These are phyloP conservation scores for Linnemannia zychae DNA, from an alignment of 192 early-diverging fungal genomes.

Conservation along the genomic window DNA sequence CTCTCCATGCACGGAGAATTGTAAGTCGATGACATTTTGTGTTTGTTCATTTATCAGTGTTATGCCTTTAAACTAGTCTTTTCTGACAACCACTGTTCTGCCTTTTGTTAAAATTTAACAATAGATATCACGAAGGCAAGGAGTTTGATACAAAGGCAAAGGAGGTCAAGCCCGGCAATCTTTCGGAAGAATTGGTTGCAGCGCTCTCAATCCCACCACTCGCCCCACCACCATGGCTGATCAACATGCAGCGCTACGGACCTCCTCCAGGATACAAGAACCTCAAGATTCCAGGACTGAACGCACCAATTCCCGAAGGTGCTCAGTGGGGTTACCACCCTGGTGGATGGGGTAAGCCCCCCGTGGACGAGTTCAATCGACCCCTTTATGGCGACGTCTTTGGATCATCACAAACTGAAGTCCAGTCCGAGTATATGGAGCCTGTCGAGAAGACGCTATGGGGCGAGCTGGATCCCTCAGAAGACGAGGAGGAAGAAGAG, in stretches of 20 bases:
- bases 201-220: slow-evolving; percentile 93
- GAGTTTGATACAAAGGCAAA: slow-evolving; percentile 93
- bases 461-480: slow-evolving; percentile 91
- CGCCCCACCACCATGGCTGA: slow-evolving; percentile 96
- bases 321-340: slow-evolving; percentile 99
- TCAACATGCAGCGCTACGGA: slow-evolving; percentile 98
- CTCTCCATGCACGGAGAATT: slow-evolving; percentile 84
- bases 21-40: slow-evolving; percentile 61
- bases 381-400: slow-evolving; percentile 98
- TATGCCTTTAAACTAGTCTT: not conserved
- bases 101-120: not conserved
- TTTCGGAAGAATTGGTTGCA: slow-evolving; percentile 87
- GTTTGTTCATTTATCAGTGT: not conserved
- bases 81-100: slow-evolving; percentile 2
- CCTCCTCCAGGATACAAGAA: slow-evolving; percentile 95
- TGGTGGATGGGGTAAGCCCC: slow-evolving; percentile 92
- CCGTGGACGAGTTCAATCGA: slow-evolving; percentile 87
- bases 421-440: slow-evolving; percentile 72
- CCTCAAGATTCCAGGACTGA: slow-evolving; percentile 93
- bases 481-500: slow-evolving; percentile 67
- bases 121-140: slow-evolving; percentile 94
- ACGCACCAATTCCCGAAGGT: slow-evolving; percentile 94
- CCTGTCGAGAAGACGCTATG: slow-evolving; percentile 83
- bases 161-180: slow-evolving; percentile 86
- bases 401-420: slow-evolving; percentile 70